phyloP scores from a whole-genome alignment of 352 stramenopile genomes.

The Halophytophthora batemanensis region DNA sequence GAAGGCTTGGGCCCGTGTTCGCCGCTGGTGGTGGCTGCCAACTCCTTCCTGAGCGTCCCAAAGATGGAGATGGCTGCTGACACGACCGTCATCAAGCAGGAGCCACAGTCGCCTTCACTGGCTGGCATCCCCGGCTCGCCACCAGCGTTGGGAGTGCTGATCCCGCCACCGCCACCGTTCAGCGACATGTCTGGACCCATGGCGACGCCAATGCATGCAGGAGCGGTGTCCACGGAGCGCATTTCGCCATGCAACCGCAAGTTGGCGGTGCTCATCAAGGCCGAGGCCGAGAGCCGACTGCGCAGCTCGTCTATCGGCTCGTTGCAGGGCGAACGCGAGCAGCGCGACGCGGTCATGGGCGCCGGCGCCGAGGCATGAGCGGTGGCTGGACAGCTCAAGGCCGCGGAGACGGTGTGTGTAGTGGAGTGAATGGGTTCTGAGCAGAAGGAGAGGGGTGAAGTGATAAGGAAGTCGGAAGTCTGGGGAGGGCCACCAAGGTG shows the following conservation, averaged over 20 bases:
- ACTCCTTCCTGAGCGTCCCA: slow-evolving; percentile 7
- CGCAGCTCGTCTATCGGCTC: slow-evolving; percentile 38
- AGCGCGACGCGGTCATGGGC: not conserved
- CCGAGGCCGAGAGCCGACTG: slow-evolving; percentile 21
- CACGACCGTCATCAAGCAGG: not conserved
- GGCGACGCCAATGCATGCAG: slow-evolving; percentile 33
- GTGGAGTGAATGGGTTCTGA: too few species aligned
- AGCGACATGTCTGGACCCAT: slow-evolving; percentile 3
- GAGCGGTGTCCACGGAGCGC: slow-evolving; percentile 4
- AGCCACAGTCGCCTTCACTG: not conserved
- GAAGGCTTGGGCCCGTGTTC: slow-evolving; percentile 1
- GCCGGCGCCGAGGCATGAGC: slow-evolving; percentile 1
- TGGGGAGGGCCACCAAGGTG: too few species aligned
- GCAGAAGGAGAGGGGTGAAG: not conserved
- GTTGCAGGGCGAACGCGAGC: slow-evolving; percentile 27
- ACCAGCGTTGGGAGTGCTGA: slow-evolving; percentile 19
- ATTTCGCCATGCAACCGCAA: slow-evolving; percentile 61
- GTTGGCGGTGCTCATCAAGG: slow-evolving; percentile 31
- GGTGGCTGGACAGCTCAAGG: too few species aligned
- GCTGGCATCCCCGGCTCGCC: not conserved
- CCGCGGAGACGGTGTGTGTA: too few species aligned
- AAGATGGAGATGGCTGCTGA: not conserved
- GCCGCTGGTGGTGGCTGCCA: slow-evolving; percentile 16
- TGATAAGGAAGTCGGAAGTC: not conserved
- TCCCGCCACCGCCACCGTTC: slow-evolving; percentile 8